Evolutionary conservation across 2,329 filamentous ascomycete species (phyloP), one percentile per base, ranked within the genome.

Genomic region (Sporothrix inflata): DNA sequence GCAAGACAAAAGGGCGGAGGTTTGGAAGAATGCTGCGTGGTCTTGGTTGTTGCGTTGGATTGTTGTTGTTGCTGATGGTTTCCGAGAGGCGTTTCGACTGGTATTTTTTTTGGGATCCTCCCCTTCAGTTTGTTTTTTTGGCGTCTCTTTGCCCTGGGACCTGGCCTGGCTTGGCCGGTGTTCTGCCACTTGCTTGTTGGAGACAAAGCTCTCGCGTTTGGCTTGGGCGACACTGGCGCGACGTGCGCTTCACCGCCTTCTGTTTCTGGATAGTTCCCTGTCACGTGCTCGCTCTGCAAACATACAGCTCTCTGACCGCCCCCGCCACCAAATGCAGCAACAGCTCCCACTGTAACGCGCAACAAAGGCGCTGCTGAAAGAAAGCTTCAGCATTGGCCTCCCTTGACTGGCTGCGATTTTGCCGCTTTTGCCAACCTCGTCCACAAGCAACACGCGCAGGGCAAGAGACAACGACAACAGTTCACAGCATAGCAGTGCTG

Each of bases 361-460:
- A 2, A 65, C 38, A 45, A 45, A 45, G 60, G 38, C n/a, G 38
- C 21, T 34, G 42, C 16, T 30, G 42, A 47, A 30, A n/a, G 14
- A 68, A 65, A 66, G 63, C 63, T 65, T 19, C 16, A 45, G 6
- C 21, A 47, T 30, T 27, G n/a, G n/a, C 27, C 45, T 53, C 30
- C 47, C 67, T 57, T 30, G 38, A 19, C 21, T 30, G 38, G 8
- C 21, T 69, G 47, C 49, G 21, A 53, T 69, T 69, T 69, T 69
- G 66, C 66, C 66, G 66, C 49, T 55, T 69, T 53, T 53, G 63
- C 42, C 63, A 49, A 49, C 63, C 63, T 66, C 40, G n/a, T 24
- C 42, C 42, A n/a, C 21, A 49, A 66, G 27, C 63, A 30, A 3
- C 21, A 21, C 21, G 8, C 34, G 19, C 34, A 16, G 3, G 12